A percentile compares a stretch with the other conserved stretches of the same genome.
Evolutionary conservation across 2,329 filamentous ascomycete genomes (phyloP).

Genomic region (Penicillium polonicum): DNA sequence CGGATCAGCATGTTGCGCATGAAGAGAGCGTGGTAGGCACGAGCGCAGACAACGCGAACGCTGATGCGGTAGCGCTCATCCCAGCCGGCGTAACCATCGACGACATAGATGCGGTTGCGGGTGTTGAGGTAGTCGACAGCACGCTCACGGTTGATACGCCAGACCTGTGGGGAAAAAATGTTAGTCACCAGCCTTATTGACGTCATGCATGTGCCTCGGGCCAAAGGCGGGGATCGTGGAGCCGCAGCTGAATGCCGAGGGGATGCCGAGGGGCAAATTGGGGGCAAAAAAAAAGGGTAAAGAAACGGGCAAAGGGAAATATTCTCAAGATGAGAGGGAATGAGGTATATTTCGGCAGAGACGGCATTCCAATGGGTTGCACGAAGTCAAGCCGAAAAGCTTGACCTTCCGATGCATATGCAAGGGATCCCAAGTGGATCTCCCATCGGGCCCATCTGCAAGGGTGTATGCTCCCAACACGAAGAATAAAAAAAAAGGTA

Average conservation of each 20-base stretch:
- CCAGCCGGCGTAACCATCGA: slow-evolving; percentile 97
- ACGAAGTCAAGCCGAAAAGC: slow-evolving; percentile 24
- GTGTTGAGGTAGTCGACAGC: slow-evolving; percentile 99
- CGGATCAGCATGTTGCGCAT: slow-evolving; percentile 99
- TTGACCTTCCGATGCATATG: slow-evolving; percentile 26
- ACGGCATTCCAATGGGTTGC: slow-evolving; percentile 4
- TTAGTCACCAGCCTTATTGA: slow-evolving; percentile 27
- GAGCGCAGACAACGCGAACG: slow-evolving; percentile 96
- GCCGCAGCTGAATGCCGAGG: not conserved
- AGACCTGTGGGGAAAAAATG: slow-evolving; percentile 64
- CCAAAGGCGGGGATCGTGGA: slow-evolving; percentile 15
- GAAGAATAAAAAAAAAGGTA: too few species aligned
- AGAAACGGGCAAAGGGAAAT: not conserved
- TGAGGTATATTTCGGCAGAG: not conserved
- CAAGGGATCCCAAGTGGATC: slow-evolving; percentile 26
- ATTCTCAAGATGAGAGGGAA: not conserved
- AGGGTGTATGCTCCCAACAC: slow-evolving; percentile 15
- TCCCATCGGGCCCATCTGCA: slow-evolving; percentile 20
- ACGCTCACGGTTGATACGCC: slow-evolving; percentile 99
- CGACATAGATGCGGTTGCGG: slow-evolving; percentile 95
- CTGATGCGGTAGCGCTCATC: slow-evolving; percentile 97
- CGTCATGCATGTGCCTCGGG: slow-evolving; percentile 31
- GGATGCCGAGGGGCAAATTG: not conserved
- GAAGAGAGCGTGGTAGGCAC: slow-evolving; percentile 98
- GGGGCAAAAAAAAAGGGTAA: slow-evolving; percentile 1